Percentiles rank a stretch among this genome's conserved stretches.
Conservation (phyloP, 2,329 filamentous ascomycete species). For the Penicillium digitatum region DNA sequence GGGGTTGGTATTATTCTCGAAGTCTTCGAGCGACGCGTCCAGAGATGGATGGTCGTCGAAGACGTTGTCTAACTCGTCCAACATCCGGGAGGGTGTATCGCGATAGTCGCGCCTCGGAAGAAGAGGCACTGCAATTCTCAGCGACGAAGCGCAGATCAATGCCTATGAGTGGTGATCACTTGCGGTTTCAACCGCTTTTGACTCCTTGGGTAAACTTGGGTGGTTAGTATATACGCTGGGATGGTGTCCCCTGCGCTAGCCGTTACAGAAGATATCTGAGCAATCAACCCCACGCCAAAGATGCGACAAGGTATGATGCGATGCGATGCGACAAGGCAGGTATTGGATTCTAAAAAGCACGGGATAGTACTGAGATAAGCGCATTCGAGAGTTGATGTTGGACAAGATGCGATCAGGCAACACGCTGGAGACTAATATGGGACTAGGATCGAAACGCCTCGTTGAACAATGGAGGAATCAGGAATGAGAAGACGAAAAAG, state of each 20-base stretch:
- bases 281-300: constrained; percentile 23
- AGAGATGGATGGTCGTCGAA: constrained; percentile 59
- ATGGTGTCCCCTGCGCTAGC: constrained; percentile 12
- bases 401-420: constrained; percentile 6
- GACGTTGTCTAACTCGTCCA: constrained; percentile 47
- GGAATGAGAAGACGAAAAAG: constrained; percentile 10
- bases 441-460: constrained; percentile 13
- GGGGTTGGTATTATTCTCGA: constrained; percentile 51
- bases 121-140: constrained; percentile 20
- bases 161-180: constrained; percentile 10
- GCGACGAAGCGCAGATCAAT: constrained; percentile 17
- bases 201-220: constrained; percentile 2
- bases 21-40: constrained; percentile 59
- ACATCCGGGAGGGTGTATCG: constrained; percentile 40
- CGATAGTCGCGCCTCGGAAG: constrained; percentile 23
- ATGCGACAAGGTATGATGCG: constrained; percentile 22
- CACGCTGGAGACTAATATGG: constrained; percentile 2
- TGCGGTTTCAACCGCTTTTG: constrained; percentile 1
- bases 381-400: constrained; percentile 3
- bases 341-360: background rate
- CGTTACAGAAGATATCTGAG: constrained; percentile 15
- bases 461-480: constrained; percentile 18
- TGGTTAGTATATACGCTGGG: constrained; percentile 19
- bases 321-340: constrained; percentile 12
- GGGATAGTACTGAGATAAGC: background rate